Base-by-base conservation (phyloP, 2,329 filamentous ascomycete species). In the Diaporthe caulivora region DNA sequence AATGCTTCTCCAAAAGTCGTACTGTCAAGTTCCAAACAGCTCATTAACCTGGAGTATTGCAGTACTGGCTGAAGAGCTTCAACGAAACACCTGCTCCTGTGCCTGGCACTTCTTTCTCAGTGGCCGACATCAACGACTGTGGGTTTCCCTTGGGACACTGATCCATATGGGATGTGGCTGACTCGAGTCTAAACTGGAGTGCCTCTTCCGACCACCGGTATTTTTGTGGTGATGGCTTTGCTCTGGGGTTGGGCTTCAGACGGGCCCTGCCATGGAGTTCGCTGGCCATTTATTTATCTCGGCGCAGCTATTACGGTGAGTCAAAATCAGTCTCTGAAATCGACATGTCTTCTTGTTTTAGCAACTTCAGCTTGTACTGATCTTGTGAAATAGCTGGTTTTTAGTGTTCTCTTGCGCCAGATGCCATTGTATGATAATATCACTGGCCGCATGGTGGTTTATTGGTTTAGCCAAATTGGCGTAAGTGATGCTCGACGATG, bases 61-160 rank as follows among this genome's bases (percentile, higher is more conserved):
- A 65, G 1, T 84, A 83, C 75, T 85, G 83, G 82, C 76, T 85
- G 49, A 84, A 85, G 73, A 83, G 81, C 71, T 84, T 84, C 76
- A 81, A 83, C 44, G 74, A 76, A 8, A 77, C 77, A 2, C 80
- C 81, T 13, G 57, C 79, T 42, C 82, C 83, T 4, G 78, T 84
- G 1, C 82, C 82, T 0, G 83, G 83, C 2, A 78, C 71, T 1
- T 70, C 76, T 3, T 84, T 79, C 71, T 77, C 80, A 1, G 76
- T 83, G 2, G 31, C 78, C 1, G 76, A 83, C 44, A 83, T 83
- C 58, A 83, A 84, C 67, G 79, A 82, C 57, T 73, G 81, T 83
- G 67, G 76, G 81, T 77, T 18, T 47, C 13, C 29, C n/a, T 21
- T 13, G 49, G n/a, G 40, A 26, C 11, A 3, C 24, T 10, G 34